phyloP scores from a whole-genome alignment of 352 stramenopile genomes.

The Halophytophthora polymorphica region DNA sequence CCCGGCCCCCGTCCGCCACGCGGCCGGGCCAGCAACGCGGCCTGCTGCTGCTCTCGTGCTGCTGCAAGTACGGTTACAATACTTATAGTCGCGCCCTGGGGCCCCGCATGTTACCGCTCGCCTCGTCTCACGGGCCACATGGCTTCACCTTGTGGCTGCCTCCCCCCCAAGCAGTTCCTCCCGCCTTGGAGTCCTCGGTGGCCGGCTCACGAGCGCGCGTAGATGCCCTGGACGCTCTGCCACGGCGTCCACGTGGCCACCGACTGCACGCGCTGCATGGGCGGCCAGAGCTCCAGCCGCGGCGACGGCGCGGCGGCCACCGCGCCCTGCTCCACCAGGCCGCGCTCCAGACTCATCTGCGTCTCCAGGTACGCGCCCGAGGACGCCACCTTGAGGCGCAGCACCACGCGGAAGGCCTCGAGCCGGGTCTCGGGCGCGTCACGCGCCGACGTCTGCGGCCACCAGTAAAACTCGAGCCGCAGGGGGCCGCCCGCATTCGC shows the following conservation, averaged over 20 bases:
- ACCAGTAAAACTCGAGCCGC: slow-evolving; percentile 26
- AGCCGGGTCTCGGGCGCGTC: neutral
- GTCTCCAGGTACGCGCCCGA: slow-evolving; percentile 13
- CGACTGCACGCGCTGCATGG: slow-evolving; percentile 15
- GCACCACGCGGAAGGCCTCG: slow-evolving; percentile 10
- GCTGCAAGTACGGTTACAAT: too few species aligned
- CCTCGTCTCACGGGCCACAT: too few species aligned
- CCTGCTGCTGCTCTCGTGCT: too few species aligned
- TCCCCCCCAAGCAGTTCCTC: too few species aligned
- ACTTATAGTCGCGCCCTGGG: too few species aligned
- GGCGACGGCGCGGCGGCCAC: slow-evolving; percentile 5
- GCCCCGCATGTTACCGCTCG: too few species aligned
- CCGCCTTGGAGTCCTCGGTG: too few species aligned
- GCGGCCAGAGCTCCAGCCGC: slow-evolving; percentile 17
- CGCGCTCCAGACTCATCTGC: slow-evolving; percentile 13
- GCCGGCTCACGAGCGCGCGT: slow-evolving; percentile 10
- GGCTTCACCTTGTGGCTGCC: too few species aligned
- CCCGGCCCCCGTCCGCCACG: too few species aligned
- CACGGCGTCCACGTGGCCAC: slow-evolving; percentile 16
- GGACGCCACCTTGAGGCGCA: slow-evolving; percentile 9
- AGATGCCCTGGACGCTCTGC: slow-evolving; percentile 13
- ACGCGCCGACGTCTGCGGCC: slow-evolving; percentile 1
- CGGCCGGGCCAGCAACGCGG: too few species aligned
- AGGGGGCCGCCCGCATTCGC: slow-evolving; percentile 4
- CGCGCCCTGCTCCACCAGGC: slow-evolving; percentile 7